phyloP scores from a whole-genome alignment of 176 grass and related monocot genomes.

The Juncus inflexus region DNA sequence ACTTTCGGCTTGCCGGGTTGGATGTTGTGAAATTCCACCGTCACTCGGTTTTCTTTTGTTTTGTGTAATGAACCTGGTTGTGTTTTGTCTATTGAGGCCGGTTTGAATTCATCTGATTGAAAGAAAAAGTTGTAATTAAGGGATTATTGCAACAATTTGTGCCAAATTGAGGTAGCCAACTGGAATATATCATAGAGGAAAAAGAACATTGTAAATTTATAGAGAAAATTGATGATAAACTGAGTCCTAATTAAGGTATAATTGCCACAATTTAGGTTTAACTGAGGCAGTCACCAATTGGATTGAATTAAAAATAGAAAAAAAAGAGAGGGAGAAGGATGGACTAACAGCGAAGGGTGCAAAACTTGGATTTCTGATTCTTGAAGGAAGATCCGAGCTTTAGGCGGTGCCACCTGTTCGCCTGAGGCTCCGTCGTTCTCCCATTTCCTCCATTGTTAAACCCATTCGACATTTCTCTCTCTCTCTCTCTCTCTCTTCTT shows the following conservation, averaged over 20 bases:
- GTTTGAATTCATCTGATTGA: slow-evolving; percentile 94
- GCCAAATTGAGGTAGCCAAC: neutral
- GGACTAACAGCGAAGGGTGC: slow-evolving; percentile 41
- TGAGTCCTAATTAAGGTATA: neutral
- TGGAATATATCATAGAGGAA: neutral
- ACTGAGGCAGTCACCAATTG: neutral
- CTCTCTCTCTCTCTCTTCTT: neutral
- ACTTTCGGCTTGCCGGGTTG: slow-evolving; percentile 83
- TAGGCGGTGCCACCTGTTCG: slow-evolving; percentile 22
- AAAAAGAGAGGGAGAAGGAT: slow-evolving; percentile 12
- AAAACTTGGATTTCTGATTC: slow-evolving; percentile 14
- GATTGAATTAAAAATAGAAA: neutral
- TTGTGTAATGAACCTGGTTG: slow-evolving; percentile 81
- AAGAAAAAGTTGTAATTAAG: slow-evolving; percentile 4
- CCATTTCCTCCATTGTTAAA: slow-evolving; percentile 9
- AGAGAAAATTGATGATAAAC: neutral
- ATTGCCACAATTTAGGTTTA: neutral
- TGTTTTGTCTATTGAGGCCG: slow-evolving; percentile 95
- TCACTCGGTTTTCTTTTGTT: slow-evolving; percentile 84
- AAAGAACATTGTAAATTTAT: neutral
- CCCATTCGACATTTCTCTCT: slow-evolving; percentile 1
- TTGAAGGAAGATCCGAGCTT: slow-evolving; percentile 15
- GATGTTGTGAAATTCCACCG: slow-evolving; percentile 97
- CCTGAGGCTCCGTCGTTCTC: neutral
- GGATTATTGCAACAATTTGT: neutral